A percentile compares a stretch with the other conserved stretches of the same genome.
Evolutionary conservation across 345 rosid genomes (phyloP).

Genomic region (Rhodamnia rubescens): DNA sequence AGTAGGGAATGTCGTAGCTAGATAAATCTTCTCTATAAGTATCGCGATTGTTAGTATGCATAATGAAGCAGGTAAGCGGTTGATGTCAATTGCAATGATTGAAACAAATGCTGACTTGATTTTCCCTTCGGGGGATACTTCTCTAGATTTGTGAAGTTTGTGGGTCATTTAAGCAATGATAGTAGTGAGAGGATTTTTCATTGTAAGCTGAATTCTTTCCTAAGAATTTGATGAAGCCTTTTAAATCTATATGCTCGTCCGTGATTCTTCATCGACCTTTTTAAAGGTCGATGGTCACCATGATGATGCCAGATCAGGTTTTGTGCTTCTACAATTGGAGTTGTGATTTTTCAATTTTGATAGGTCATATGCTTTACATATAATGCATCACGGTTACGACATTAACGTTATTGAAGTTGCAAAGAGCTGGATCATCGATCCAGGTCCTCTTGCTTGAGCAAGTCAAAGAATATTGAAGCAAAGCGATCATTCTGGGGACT

Average conservation of each 20-base stretch:
- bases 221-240: neutral
- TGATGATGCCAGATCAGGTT: neutral
- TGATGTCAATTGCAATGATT: no score
- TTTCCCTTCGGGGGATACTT: neutral
- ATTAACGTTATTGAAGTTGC: neutral
- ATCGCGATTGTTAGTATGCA: neutral
- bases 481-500: neutral
- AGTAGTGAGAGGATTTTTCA: neutral
- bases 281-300: neutral
- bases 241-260: neutral
- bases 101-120: no score
- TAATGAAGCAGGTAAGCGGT: neutral
- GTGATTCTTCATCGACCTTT: neutral
- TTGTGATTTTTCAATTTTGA: accelerated
- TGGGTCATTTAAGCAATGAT: neutral
- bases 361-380: neutral
- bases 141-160: neutral
- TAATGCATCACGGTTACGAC: neutral
- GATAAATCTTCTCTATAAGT: neutral
- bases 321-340: accelerated
- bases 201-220: neutral
- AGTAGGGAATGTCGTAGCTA: neutral
- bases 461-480: neutral
- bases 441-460: neutral
- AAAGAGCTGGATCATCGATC: neutral